Base-by-base conservation (phyloP, 148 eudicot species). In the Fagopyrum homotropicum region DNA sequence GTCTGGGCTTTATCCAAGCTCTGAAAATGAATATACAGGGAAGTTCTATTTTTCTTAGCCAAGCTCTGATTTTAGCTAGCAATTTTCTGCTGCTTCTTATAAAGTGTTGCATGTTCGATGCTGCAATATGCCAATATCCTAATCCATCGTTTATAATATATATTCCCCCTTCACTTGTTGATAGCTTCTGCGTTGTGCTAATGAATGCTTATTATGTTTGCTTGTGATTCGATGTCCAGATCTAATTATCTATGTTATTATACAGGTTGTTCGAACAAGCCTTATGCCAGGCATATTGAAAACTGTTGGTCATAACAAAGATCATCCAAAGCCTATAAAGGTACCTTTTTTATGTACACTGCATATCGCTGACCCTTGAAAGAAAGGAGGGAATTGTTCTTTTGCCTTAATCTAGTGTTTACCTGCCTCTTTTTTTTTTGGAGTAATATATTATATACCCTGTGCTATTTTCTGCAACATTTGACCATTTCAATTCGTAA, bases 271-370 rank as follows among this genome's bases (percentile, higher is more conserved):
- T 15, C 89, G 98, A 30, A 90, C 87, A 66, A 90, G 86, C 80
- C 96, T 95, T 52, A 89, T 92, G 97, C 88, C 99, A 45, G 99
- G 99, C 48, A 81, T 95, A 60, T 69, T 95, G 82, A 95, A 92
- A 87, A 85, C 90, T 52, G 82, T 83, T 54, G 96, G 89, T 75
- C 91, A 92, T 78, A 95, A 92, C 73, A 95, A 95, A 84, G 96
- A 95, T 79, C 99, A 95, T 75, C 94, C 89, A 50, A 95, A 95
- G 84, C 99, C 99, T 74, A 89, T 95, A 77, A 95, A 90, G 93
- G 99, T 95, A 85, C 2, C 75, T 14, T 61, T 19, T 26, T 61
- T 61, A 9, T 61, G 43, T 61, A 26, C 43, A 22, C 3, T 59
- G 9, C 35, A 9, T 40, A 40, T 40, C 40, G 46, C 15, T 14